Evolutionary conservation across 75 land plant genomes (phyloP), one percentile per base, ranked within the genome.

Genomic region (Selaginella moellendorffii): DNA sequence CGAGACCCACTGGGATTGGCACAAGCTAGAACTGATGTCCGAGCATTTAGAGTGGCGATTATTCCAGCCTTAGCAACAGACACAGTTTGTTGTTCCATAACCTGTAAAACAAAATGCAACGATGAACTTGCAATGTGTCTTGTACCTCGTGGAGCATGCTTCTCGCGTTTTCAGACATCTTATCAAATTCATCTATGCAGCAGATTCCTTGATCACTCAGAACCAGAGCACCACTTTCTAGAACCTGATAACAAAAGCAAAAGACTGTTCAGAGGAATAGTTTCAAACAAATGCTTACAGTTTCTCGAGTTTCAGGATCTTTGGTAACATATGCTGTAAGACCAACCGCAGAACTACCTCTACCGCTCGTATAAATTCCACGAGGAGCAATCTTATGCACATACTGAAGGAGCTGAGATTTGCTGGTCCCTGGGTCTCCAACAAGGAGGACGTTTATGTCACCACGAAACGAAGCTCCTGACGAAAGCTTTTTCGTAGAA

Each of bases 351-450:
- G 97, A 92, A 67, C 90, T 89, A 26, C 97, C 95, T 61, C 97
- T 76, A 26, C 97, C 97, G 80, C 95, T 92, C 12, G 97, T 92
- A 64, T 92, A 92, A 42, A 92, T 92, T 28, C 97, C 97, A 67
- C 97, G 87, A 25, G 97, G 97, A 53, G 97, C 82, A 28, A 92
- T 74, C 72, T 92, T 92, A 69, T 92, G 97, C 36, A 92, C 91
- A 76, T 92, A 92, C 66, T 92, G 97, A 24, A 92, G 93, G 30
- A 92, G 72, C 71, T 92, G 97, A 63, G 97, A 92, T 66, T 92
- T 92, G 67, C 97, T 92, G 25, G 97, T 92, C 69, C 97, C 97
- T 54, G 97, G 97, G 77, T 92, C 97, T 53, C 97, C 97, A 74
- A 92, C 97, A 52, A 92, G 78, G 24, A 92, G 76, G 36, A 92